A percentile compares a stretch with the other conserved stretches of the same genome.
phyloP scores from a whole-genome alignment of 495 filamentous ascomycete genomes.

The Neurospora sp. region DNA sequence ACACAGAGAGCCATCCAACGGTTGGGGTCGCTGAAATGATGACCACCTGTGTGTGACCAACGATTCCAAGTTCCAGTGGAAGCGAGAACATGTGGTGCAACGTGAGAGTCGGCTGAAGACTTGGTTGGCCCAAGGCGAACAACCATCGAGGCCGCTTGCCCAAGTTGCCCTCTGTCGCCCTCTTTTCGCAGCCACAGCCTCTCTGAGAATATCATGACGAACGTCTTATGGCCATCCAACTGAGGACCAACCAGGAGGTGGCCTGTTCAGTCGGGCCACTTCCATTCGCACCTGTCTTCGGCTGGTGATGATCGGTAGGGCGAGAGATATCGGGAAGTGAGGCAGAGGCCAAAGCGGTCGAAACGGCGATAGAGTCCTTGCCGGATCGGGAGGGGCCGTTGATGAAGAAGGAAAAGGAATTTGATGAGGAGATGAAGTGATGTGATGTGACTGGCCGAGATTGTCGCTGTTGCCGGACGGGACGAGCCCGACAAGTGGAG shows the following conservation, averaged over 20 bases:
- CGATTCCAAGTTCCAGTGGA: not conserved
- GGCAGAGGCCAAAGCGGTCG: not conserved
- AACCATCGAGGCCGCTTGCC: not conserved
- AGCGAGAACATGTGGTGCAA: not conserved
- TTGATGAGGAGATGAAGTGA: not conserved
- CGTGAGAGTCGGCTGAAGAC: not conserved
- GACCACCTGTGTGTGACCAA: not conserved
- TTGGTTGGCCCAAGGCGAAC: not conserved
- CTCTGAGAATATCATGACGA: not conserved
- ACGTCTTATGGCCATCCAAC: not conserved
- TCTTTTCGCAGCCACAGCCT: not conserved
- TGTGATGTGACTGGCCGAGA: not conserved
- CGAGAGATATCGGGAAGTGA: not conserved
- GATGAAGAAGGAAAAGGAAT: not conserved
- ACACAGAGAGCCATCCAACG: not conserved
- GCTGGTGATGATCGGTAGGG: not conserved
- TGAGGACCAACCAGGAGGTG: not conserved
- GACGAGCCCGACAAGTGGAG: not conserved
- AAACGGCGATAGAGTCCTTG: not conserved
- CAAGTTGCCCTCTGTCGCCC: not conserved
- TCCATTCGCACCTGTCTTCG: not conserved
- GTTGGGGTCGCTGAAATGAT: not conserved
- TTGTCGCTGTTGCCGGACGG: not conserved
- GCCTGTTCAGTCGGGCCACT: not conserved
- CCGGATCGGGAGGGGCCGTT: not conserved